Conservation (phyloP, 257 asterid species). For the Solanum paucissectum region DNA sequence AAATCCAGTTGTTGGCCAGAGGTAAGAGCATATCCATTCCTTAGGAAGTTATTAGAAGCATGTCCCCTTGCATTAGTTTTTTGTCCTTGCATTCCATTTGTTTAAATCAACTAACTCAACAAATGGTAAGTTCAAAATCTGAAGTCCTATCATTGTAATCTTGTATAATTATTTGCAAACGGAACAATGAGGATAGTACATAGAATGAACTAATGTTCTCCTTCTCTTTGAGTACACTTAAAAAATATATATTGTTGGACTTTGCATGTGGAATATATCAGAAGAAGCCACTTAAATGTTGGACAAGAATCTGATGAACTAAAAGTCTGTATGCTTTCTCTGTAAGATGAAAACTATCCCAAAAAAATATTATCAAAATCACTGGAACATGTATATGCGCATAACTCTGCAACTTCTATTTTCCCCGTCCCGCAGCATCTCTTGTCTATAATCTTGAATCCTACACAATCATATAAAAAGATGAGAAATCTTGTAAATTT, state of each 20-base stretch:
- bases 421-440: conserved; percentile 7
- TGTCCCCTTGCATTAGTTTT: too few species aligned
- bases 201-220: background rate
- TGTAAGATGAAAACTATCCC: too few species aligned
- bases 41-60: too few species aligned
- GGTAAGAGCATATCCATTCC: too few species aligned
- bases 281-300: background rate
- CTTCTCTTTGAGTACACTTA: background rate
- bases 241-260: too few species aligned
- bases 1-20: too few species aligned
- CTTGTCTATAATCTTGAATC: background rate
- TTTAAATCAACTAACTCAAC: conserved; percentile 68
- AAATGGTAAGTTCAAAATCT: conserved; percentile 36
- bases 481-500: background rate
- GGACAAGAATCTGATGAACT: background rate
- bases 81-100: background rate
- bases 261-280: background rate
- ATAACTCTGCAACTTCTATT: background rate
- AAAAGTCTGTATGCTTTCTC: too few species aligned
- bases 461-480: background rate
- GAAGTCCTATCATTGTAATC: conserved; percentile 42
- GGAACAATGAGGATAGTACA: background rate
- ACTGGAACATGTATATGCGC: too few species aligned
- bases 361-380: too few species aligned
- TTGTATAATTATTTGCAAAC: background rate